These are phyloP conservation scores for Ambispora gerdemannii DNA, from an alignment of 192 early-diverging fungal genomes.

Conservation along the genomic window DNA sequence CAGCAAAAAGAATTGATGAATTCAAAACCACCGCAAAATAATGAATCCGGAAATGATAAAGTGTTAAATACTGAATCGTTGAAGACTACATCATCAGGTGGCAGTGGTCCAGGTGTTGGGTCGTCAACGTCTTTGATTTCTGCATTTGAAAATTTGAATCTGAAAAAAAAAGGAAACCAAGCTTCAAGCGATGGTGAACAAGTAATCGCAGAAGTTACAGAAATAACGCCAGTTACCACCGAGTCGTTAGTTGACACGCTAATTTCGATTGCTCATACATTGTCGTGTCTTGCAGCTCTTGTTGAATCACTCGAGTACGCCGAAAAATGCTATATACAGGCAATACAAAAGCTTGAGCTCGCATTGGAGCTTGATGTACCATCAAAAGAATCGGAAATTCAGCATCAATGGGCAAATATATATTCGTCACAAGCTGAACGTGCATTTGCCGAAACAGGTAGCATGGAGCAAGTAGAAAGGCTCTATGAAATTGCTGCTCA, in stretches of 20 bases:
- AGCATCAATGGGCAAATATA: conserved; percentile 44
- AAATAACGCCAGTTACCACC: conserved; percentile 41
- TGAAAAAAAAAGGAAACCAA: no score
- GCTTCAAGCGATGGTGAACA: conserved; percentile 3
- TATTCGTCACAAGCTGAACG: conserved; percentile 49
- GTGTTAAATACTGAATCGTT: background rate
- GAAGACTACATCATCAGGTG: background rate
- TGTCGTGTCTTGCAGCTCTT: conserved; percentile 50
- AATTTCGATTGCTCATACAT: conserved; percentile 45
- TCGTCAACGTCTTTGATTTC: background rate
- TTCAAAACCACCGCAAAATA: conserved; percentile 10
- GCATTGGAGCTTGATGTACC: conserved; percentile 38
- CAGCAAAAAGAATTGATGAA: conserved; percentile 47
- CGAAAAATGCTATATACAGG: conserved; percentile 40
- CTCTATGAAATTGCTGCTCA: conserved; percentile 43
- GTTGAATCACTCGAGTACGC: conserved; percentile 41
- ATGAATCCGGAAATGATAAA: background rate
- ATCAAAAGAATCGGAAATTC: conserved; percentile 20
- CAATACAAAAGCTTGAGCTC: conserved; percentile 41
- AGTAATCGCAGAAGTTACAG: conserved; percentile 29
- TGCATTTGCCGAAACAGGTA: conserved; percentile 40
- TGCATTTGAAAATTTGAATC: no score
- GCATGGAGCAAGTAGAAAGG: conserved; percentile 30
- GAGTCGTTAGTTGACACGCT: conserved; percentile 52
- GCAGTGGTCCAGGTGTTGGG: background rate